A percentile compares a stretch with the other conserved stretches of the same genome.
Evolutionary conservation across 2,329 filamentous ascomycete species (phyloP).

Genomic region (Penicillium sp.): DNA sequence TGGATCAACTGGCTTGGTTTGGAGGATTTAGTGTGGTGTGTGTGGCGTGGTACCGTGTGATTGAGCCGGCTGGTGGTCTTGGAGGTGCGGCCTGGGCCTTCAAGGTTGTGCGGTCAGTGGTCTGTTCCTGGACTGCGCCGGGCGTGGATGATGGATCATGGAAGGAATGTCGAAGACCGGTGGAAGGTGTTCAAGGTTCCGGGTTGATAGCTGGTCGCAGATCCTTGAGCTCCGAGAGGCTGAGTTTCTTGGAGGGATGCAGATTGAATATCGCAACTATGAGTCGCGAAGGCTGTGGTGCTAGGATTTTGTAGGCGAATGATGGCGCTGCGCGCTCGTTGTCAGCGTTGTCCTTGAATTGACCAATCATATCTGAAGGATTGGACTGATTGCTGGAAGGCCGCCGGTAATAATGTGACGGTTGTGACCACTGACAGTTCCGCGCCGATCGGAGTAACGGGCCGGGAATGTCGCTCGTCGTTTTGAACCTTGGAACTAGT

Average conservation of each 20-base stretch:
- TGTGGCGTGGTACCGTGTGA: background rate
- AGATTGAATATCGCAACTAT: background rate
- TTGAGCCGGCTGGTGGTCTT: background rate
- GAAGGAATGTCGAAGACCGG: background rate
- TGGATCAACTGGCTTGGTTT: background rate
- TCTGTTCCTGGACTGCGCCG: background rate
- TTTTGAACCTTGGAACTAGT: background rate
- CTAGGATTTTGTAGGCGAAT: background rate
- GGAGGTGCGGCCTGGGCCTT: background rate
- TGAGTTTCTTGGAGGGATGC: background rate
- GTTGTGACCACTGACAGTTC: background rate
- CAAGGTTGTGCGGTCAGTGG: background rate
- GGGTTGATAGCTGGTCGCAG: background rate
- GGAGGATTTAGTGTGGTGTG: background rate
- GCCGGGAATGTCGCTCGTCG: background rate
- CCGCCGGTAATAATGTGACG: background rate
- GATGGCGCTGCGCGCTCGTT: background rate
- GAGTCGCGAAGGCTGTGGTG: background rate
- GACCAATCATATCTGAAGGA: slow-evolving; percentile 2
- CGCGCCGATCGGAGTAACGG: slow-evolving; percentile 4
- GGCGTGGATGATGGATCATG: background rate
- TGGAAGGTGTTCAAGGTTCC: background rate
- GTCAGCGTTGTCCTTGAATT: slow-evolving; percentile 8
- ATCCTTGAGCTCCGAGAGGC: background rate
- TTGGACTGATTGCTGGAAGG: background rate